Evolutionary conservation across 495 filamentous ascomycete genomes (phyloP), one percentile per base, ranked within the genome.

Genomic region (Xylaria bambusicola): DNA sequence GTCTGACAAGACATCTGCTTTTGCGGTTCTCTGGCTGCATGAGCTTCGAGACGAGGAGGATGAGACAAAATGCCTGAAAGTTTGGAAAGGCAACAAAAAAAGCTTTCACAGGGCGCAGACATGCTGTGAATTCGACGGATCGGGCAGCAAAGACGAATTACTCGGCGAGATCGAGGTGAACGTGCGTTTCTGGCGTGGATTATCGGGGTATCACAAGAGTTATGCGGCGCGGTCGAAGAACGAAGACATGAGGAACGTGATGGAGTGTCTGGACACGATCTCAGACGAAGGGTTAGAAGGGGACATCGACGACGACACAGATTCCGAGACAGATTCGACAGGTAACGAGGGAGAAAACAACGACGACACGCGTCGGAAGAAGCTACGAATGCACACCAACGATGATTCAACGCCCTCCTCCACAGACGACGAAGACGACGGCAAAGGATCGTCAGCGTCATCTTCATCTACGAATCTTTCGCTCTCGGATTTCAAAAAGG

Each of bases 1-100:
- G 21, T 62, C 70, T 0, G 83, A 87, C 49, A 81, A 80, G 27
- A 84, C 80, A 0, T 71, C 81, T 0, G 88, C 83, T 0, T 83
- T 88, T 49, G 85, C 81, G 0, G 73, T 88, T 3, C 68, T 89
- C 7, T 90, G 88, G 88, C 76, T 90, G 13, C 80, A 82, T 44
- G 82, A 86, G 26, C 73, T 91, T 0, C 77, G 77, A 0, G 88
- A 91, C 41, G 86, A 86, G 42, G 82, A 87, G 66, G 80, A 84
- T 20, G 64, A 75, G 21, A 79, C 72, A 0, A 68, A 87, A 8
- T 71, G 60, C 10, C 53, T 91, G 5, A 71, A 80, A 27, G 79
- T 91, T 13, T 90, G 80, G 79, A 76, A 73, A 62, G 76, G 76
- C 31, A 75, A 76, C 13, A 77, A 79, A 58, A 69, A 75, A n/a